A percentile compares a stretch with the other conserved stretches of the same genome.
These are phyloP conservation scores for Boletus rex-veris DNA, from an alignment of 768 basidiomycete species.

Conservation along the genomic window DNA sequence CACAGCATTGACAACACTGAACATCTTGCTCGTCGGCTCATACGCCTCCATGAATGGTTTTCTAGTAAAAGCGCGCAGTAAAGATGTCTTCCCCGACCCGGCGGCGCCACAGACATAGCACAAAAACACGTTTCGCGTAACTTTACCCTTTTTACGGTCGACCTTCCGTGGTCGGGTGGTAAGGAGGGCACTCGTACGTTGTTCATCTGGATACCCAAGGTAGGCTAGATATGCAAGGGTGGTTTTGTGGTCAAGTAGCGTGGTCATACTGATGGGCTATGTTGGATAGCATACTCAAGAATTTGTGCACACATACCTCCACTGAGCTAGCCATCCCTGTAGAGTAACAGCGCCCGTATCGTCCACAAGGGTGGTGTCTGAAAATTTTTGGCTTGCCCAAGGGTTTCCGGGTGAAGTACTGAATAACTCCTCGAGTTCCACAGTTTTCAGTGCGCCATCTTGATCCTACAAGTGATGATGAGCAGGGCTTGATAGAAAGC, in stretches of 20 bases:
- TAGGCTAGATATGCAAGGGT: slow-evolving; percentile 95
- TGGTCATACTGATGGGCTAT: slow-evolving; percentile 75
- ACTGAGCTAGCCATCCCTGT: slow-evolving; percentile 97
- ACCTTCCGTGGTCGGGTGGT: slow-evolving; percentile 81
- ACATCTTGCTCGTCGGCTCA: slow-evolving; percentile 86
- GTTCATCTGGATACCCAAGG: slow-evolving; percentile 81
- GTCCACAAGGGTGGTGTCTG: slow-evolving; percentile 83
- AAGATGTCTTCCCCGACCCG: slow-evolving; percentile 90
- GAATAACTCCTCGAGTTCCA: slow-evolving; percentile 85
- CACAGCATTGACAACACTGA: slow-evolving; percentile 92
- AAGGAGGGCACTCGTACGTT: slow-evolving; percentile 78
- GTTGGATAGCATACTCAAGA: slow-evolving; percentile 1
- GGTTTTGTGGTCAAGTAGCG: slow-evolving; percentile 87
- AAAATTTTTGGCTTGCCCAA: slow-evolving; percentile 90
- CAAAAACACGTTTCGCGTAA: slow-evolving; percentile 86
- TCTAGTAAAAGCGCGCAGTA: slow-evolving; percentile 81
- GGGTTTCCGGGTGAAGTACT: slow-evolving; percentile 95
- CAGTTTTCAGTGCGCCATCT: slow-evolving; percentile 84
- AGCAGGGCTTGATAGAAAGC: background rate
- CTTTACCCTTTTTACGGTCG: slow-evolving; percentile 84
- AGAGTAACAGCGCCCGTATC: slow-evolving; percentile 90
- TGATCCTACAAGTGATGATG: slow-evolving; percentile 59
- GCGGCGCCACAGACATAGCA: slow-evolving; percentile 95
- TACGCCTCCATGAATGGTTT: slow-evolving; percentile 73
- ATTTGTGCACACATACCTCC: slow-evolving; percentile 64